Base-by-base conservation (phyloP, 1,284 basidiomycete species). In the Cryptococcus deneoformans region DNA sequence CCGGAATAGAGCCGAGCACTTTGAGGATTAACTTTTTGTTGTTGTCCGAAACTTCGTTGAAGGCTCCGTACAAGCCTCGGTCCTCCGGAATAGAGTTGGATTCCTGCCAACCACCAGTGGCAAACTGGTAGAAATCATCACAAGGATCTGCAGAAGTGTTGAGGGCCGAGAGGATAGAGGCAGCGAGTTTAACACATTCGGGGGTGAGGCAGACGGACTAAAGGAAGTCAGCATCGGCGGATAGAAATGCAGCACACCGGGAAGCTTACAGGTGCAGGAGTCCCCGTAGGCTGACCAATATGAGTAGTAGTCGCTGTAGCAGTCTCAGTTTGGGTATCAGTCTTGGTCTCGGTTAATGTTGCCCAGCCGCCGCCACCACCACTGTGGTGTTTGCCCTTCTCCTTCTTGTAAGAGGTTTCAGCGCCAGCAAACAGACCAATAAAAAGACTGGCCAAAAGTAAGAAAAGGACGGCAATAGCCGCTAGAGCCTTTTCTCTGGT, bases 91-190 rank as follows among this genome's bases (percentile, higher is more conserved):
- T 83, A 29, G 89, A 87, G 72, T 94, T 86, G 0, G 81, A 78
- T 51, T 83, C 83, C 34, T 88, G 80, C 92, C 92, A 97, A 29
- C 90, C 90, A 24, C 90, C 90, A 66, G 79, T 91, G 14, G 91
- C 85, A 77, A 88, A 99, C 62, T 88, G 84, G 74, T 95, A 97
- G 74, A 98, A 98, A 77, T 94, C 88, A 65, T 97, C 90, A 78
- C 95, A 99, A 82, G 69, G 35, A 82, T 71, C 56, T 74, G 70
- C 36, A 70, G 64, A 36, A 82, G 70, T 64, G 80, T 75, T 59
- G 70, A 70, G 62, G 2, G 86, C 86, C 29, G 86, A 84, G 34
- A 98, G 80, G 58, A 99, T 88, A 1, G 86, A 84, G 2, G 90
- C 88, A 4, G 95, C 87, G 11, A 94, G 82, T 47, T 87, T 79